phyloP scores from a whole-genome alignment of 2,329 filamentous ascomycete species.

The Cladosporium sp. region DNA sequence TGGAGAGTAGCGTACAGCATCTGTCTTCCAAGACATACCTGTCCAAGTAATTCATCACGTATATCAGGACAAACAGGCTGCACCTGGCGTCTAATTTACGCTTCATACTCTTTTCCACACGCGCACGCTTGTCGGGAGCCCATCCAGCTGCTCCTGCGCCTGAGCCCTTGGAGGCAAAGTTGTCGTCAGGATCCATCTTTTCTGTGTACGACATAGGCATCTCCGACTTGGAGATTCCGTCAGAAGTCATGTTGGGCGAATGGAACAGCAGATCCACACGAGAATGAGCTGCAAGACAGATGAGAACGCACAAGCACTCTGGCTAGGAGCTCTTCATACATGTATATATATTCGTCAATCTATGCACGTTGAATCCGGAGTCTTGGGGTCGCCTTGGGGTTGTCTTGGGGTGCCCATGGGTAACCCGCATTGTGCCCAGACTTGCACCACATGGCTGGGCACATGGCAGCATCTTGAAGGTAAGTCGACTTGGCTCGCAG shows the following conservation, averaged over 20 bases:
- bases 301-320: background rate
- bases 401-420: constrained; percentile 6
- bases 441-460: constrained; percentile 5
- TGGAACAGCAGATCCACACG: background rate
- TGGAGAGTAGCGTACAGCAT: background rate
- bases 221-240: constrained; percentile 19
- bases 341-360: constrained; percentile 1
- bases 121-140: constrained; percentile 14
- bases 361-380: background rate
- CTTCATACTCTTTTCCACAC: constrained; percentile 9
- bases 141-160: constrained; percentile 15
- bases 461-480: constrained; percentile 5
- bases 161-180: background rate
- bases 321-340: background rate
- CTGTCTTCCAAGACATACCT: constrained; percentile 13
- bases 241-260: constrained; percentile 1
- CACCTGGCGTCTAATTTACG: constrained; percentile 68
- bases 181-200: constrained; percentile 9
- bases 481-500: constrained; percentile 9
- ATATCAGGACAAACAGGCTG: constrained; percentile 57
- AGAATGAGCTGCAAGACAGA: background rate
- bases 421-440: background rate
- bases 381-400: constrained; percentile 8
- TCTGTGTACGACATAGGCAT: constrained; percentile 26
- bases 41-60: constrained; percentile 28